These are phyloP conservation scores for Fusarium continuum DNA, from an alignment of 2,329 filamentous ascomycete genomes.

Conservation along the genomic window DNA sequence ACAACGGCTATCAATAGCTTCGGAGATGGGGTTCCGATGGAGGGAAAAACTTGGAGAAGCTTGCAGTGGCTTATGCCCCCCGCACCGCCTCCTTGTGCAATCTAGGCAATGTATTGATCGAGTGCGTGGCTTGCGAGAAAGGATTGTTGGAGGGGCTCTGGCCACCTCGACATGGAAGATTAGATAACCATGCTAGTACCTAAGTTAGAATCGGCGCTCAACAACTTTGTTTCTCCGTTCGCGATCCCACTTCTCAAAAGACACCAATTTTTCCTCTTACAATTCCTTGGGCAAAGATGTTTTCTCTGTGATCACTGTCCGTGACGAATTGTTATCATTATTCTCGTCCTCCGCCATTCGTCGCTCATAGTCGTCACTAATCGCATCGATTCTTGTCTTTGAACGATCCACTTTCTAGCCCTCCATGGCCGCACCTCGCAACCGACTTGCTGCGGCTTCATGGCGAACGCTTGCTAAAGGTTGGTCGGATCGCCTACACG, in stretches of 20 bases:
- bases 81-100: conserved; percentile 23
- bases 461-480: conserved; percentile 38
- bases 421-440: conserved; percentile 41
- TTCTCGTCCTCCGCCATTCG: background rate
- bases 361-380: background rate
- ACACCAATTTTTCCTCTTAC: conserved; percentile 28
- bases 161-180: conserved; percentile 37
- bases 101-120: background rate
- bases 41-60: background rate
- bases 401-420: conserved; percentile 27
- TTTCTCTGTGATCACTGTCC: conserved; percentile 21
- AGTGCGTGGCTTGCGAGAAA: conserved; percentile 6
- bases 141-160: conserved; percentile 39
- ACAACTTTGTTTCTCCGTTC: conserved; percentile 41
- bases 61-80: background rate
- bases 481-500: conserved; percentile 6
- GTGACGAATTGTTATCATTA: background rate
- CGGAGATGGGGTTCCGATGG: conserved; percentile 25
- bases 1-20: conserved; percentile 26
- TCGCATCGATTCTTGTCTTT: conserved; percentile 16
- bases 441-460: conserved; percentile 33
- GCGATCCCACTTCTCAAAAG: conserved; percentile 36
- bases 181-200: too few species aligned
- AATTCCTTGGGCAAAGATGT: conserved; percentile 26
- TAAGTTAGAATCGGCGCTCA: conserved; percentile 37